phyloP scores from a whole-genome alignment of 2,329 filamentous ascomycete species.

The Lecanosticta acicola region DNA sequence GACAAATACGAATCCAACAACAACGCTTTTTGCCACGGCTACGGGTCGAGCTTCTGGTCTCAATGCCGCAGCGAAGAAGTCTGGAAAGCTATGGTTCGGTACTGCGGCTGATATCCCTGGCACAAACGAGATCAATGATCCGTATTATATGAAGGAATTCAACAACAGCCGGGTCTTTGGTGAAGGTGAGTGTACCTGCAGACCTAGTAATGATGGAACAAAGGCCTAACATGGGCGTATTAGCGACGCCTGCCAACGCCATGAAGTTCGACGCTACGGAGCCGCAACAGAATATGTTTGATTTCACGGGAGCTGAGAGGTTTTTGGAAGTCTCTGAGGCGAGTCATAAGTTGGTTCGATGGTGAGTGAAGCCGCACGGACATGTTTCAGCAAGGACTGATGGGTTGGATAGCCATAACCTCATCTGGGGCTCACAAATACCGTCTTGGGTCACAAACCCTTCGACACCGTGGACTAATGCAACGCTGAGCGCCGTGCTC shows the following conservation, averaged over 20 bases:
- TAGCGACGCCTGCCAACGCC: constrained; percentile 31
- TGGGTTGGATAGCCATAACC: constrained; percentile 34
- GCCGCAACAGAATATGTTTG: constrained; percentile 33
- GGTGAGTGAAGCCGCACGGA: constrained; percentile 25
- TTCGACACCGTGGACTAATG: constrained; percentile 34
- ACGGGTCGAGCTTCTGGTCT: constrained; percentile 12
- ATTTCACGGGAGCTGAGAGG: constrained; percentile 31
- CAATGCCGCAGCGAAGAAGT: constrained; percentile 20
- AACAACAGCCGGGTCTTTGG: constrained; percentile 56
- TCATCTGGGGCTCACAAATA: constrained; percentile 40
- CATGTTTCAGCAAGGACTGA: constrained; percentile 9
- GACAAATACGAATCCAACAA: constrained; percentile 3
- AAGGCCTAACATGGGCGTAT: too few species aligned
- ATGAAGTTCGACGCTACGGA: constrained; percentile 40
- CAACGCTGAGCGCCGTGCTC: constrained; percentile 38
- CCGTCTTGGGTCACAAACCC: constrained; percentile 34
- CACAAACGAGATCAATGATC: constrained; percentile 45
- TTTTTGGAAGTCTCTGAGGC: constrained; percentile 32
- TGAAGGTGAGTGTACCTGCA: constrained; percentile 29
- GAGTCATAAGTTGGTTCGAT: background rate
- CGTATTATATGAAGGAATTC: constrained; percentile 51
- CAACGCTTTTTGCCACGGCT: constrained; percentile 10
- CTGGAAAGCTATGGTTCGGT: constrained; percentile 27
- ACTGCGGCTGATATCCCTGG: constrained; percentile 54
- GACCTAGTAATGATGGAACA: too few species aligned